Conservation (phyloP, 2,329 filamentous ascomycete genomes). For the Penicillium sp. region DNA sequence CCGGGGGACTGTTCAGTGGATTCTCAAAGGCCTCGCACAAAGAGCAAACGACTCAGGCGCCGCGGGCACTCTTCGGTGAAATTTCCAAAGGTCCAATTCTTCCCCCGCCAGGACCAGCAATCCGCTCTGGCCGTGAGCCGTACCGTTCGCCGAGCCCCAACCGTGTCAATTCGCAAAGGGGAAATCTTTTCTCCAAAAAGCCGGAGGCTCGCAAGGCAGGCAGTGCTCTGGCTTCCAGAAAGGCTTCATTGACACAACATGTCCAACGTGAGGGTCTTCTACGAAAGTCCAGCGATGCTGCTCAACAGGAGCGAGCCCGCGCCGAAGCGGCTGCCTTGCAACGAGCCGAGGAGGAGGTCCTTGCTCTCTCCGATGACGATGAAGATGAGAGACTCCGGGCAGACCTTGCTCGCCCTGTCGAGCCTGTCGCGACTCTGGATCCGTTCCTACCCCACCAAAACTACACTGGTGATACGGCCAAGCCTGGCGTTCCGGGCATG, state of each 20-base stretch:
- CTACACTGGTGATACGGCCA: constrained; percentile 39
- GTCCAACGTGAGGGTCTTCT: constrained; percentile 25
- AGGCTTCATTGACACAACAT: constrained; percentile 32
- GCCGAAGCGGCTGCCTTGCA: constrained; percentile 29
- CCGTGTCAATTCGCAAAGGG: constrained; percentile 27
- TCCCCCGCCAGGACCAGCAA: constrained; percentile 30
- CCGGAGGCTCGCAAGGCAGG: constrained; percentile 29
- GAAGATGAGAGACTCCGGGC: constrained; percentile 44
- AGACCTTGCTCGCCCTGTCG: constrained; percentile 40
- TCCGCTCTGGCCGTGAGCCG: constrained; percentile 27
- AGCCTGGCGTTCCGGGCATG: constrained; percentile 45
- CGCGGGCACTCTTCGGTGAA: constrained; percentile 41
- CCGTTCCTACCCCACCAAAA: constrained; percentile 46
- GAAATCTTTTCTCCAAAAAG: constrained; percentile 21
- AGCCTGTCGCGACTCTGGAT: constrained; percentile 41
- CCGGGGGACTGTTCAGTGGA: constrained; percentile 38
- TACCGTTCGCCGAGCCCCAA: constrained; percentile 45
- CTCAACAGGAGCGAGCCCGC: constrained; percentile 25
- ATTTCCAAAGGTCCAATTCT: constrained; percentile 33
- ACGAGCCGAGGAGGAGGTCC: constrained; percentile 28
- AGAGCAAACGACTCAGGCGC: constrained; percentile 16
- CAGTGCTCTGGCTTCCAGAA: constrained; percentile 37
- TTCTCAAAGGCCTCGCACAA: constrained; percentile 26
- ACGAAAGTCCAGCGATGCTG: constrained; percentile 18
- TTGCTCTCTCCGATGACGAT: constrained; percentile 41